These are phyloP conservation scores for Cladosporium halotolerans DNA, from an alignment of 2,329 filamentous ascomycete genomes.

Conservation along the genomic window DNA sequence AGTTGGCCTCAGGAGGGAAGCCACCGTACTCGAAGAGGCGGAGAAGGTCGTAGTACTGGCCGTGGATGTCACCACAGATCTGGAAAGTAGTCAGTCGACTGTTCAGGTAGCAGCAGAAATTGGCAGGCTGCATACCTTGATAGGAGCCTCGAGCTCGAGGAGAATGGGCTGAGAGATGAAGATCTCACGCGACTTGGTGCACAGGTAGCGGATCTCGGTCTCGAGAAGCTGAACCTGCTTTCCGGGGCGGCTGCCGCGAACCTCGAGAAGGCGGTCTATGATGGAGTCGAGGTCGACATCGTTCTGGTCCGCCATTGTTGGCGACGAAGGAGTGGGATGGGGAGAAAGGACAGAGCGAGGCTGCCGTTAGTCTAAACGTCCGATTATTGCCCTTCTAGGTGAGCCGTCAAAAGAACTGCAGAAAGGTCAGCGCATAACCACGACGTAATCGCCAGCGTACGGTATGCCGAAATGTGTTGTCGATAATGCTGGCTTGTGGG, in stretches of 20 bases:
- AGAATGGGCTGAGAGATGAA: slow-evolving; percentile 99
- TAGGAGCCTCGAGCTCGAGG: slow-evolving; percentile 93
- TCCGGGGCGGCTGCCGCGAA: slow-evolving; percentile 92
- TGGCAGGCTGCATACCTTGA: slow-evolving; percentile 67
- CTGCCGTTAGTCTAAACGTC: slow-evolving; percentile 9
- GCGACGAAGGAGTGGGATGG: neutral
- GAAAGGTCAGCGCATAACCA: neutral
- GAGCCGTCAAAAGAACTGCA: slow-evolving; percentile 9
- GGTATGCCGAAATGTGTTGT: no score
- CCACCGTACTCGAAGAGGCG: slow-evolving; percentile 97
- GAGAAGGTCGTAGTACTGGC: slow-evolving; percentile 96
- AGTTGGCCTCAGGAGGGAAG: slow-evolving; percentile 97
- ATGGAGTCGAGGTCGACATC: slow-evolving; percentile 99
- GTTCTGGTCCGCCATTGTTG: slow-evolving; percentile 64
- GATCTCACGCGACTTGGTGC: slow-evolving; percentile 97
- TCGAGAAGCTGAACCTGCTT: slow-evolving; percentile 98
- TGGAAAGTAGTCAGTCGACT: slow-evolving; percentile 35
- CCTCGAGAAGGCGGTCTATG: slow-evolving; percentile 96
- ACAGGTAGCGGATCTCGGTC: slow-evolving; percentile 91
- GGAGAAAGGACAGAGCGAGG: slow-evolving; percentile 1
- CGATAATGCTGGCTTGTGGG: no score
- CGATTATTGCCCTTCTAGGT: slow-evolving; percentile 4
- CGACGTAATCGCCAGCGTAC: no score
- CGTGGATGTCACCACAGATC: slow-evolving; percentile 99
- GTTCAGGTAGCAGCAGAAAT: neutral